Conservation (phyloP, 371 early-diverging fungal genomes). For the Scutellospora calospora region DNA sequence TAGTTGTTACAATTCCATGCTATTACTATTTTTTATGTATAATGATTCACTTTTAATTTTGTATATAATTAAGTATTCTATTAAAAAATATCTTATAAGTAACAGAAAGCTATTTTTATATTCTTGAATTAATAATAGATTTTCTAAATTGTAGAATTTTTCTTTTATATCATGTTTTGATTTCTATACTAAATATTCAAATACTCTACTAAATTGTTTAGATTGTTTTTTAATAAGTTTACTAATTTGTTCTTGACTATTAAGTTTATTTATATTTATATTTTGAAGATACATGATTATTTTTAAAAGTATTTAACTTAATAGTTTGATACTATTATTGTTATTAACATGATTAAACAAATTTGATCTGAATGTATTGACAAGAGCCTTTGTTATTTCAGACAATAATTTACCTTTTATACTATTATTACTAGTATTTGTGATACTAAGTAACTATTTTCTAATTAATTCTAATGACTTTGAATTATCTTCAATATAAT, state of each 20-base stretch:
- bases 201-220: neutral
- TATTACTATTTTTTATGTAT: neutral
- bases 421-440: no score
- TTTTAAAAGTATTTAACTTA: neutral
- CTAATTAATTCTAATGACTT: neutral
- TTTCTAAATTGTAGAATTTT: conserved; percentile 22
- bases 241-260: neutral
- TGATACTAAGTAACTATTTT: no score
- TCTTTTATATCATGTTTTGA: neutral
- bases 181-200: neutral
- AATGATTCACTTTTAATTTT: neutral
- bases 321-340: neutral
- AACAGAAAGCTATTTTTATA: conserved; percentile 14
- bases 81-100: neutral
- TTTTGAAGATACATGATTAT: neutral
- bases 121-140: neutral
- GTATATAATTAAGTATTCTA: neutral
- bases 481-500: neutral
- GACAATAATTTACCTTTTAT: neutral
- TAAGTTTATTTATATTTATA: neutral
- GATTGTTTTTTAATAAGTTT: neutral
- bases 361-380: neutral
- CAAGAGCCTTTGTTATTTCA: neutral
- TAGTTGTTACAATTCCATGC: neutral
- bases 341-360: neutral